Evolutionary conservation across 768 basidiomycete species (phyloP), one percentile per base, ranked within the genome.

Genomic region (Boletus rubroflammeus): DNA sequence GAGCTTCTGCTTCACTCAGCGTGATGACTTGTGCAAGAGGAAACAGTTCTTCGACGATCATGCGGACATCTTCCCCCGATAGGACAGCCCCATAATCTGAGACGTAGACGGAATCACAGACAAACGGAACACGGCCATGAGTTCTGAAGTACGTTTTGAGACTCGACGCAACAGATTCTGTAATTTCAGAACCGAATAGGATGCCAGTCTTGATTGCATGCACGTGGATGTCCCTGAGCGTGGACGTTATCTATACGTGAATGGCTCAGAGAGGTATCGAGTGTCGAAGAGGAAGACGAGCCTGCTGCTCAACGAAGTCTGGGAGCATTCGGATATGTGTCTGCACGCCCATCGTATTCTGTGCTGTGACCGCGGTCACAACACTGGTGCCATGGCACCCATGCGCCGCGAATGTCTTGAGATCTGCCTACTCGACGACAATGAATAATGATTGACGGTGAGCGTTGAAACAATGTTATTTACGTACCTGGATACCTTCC

Each of bases 301-400:
- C 53, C 26, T 54, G 41, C 7, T 43, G 50, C 6, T 4, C 9
- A 8, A 54, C 40, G 2, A 54, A 35, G 9, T 53, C 50, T 3
- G 41, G 11, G 10, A 40, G 32, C 2, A 41, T 26, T n/a, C n/a
- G n/a, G 3, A 21, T 6, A 6, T 41, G 29, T 19, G 31, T 19
- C 39, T 29, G 47, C 6, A 53, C 48, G 29, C 48, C 39, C 11
- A 19, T 13, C 11, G 11, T 21, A 17, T 41, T 51, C 47, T 41
- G 52, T 7, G 52, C 31, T 4, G 52, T 53, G 23, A 53, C 29
- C 14, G 52, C 52, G 11, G 52, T 51, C 15, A 53, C 52, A 0
- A 53, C 52, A 19, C 52, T 53, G n/a, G 53, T 51, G 8, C 53
- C 49, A n/a, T 54, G 40, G 34, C 53, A 52, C 3, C 53, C 53